Evolutionary conservation across 2,329 filamentous ascomycete genomes (phyloP), one percentile per base, ranked within the genome.

Genomic region (Sclerotinia subarctica): DNA sequence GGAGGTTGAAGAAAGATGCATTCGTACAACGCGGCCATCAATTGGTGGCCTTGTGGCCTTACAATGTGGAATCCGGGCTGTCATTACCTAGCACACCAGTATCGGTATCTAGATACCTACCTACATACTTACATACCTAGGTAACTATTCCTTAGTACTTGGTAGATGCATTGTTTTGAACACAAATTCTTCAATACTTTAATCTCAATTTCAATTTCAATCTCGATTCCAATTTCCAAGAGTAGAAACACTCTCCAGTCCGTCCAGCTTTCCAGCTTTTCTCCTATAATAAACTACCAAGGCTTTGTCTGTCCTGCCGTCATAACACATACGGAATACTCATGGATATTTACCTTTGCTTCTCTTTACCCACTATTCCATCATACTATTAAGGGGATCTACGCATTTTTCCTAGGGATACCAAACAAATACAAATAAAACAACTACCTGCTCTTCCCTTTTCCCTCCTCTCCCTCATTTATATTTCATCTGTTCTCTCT

Each of bases 281-380:
- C 54, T 38, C 10, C 32, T 56, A 38, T 24, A 24, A 24, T 42
- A 42, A 29, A 17, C 38, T 42, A 42, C 24, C 5, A 24, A 46
- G 42, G 10, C 42, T 59, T 59, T 32, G 38, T 59, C 42, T 17
- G 32, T 60, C 57, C 42, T 47, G 21, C 57, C 44, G 58, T 49
- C 58, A 62, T 62, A 19, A 24, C 32, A 6, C 38, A 42, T 42
- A 5, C 38, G 13, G 38, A 17, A 15, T 42, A 42, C 58, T 49
- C 58, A 47, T 62, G 35, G 29, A 60, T 49, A 49, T 32, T 47
- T 60, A 35, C 35, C 42, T 60, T 60, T 35, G 29, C 6, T 5
- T 47, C 35, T 35, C 58, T 51, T 38, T 51, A 62, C 58, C 46
- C 58, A 62, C 46, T 51, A 17, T 38, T 62, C 46, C 58, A 38